Percentiles rank a stretch among this genome's conserved stretches.
Evolutionary conservation across 495 filamentous ascomycete genomes (phyloP).

Genomic region (Penicillium maclennaniae): DNA sequence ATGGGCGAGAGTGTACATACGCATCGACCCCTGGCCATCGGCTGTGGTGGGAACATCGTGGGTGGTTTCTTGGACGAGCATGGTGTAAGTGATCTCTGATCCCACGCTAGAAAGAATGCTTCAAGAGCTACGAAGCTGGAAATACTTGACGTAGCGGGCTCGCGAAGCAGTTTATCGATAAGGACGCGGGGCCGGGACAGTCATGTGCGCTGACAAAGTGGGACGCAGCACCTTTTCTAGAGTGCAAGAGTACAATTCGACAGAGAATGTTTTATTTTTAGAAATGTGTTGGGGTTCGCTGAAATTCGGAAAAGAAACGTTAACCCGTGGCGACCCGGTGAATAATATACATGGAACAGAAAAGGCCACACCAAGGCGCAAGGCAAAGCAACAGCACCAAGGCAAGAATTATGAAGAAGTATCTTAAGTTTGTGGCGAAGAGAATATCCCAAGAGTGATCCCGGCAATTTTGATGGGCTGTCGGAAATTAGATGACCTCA

Average conservation of each 20-base stretch:
- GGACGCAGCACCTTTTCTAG: not conserved
- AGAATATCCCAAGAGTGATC: not conserved
- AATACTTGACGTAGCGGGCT: not conserved
- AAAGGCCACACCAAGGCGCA: constrained; percentile 3
- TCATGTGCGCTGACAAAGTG: constrained; percentile 17
- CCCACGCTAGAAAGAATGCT: not conserved
- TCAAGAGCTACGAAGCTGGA: not conserved
- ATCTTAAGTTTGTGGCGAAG: constrained; percentile 16
- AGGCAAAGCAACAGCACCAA: not conserved
- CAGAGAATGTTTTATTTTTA: not conserved
- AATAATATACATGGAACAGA: constrained; percentile 30
- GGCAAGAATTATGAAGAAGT: constrained; percentile 21
- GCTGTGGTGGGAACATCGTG: constrained; percentile 65
- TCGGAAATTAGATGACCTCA: constrained; percentile 6
- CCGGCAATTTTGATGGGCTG: constrained; percentile 12
- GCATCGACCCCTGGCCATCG: constrained; percentile 58
- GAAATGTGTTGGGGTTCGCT: not conserved
- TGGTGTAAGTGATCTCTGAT: constrained; percentile 28
- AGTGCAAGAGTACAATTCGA: not conserved
- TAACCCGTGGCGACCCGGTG: constrained; percentile 10
- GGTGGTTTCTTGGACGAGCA: constrained; percentile 65
- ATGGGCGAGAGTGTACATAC: constrained; percentile 35
- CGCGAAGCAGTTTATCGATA: constrained; percentile 16
- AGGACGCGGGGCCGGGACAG: constrained; percentile 11
- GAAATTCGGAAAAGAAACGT: not conserved